Conservation (phyloP, 371 early-diverging fungal species). For the Chytridium lagenaria region DNA sequence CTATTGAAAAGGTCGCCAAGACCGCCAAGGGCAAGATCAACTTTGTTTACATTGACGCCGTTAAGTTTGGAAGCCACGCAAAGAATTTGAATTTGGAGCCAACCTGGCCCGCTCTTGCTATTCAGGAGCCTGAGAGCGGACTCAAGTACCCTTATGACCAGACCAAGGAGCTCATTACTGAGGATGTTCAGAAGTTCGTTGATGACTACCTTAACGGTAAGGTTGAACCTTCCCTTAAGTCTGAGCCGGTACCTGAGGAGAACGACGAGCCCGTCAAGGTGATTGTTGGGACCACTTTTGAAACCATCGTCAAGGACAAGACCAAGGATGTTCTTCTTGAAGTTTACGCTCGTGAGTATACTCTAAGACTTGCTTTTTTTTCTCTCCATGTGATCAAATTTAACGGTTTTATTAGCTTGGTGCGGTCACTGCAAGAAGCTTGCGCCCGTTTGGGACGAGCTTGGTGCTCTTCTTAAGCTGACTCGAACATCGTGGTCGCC, state of each 20-base stretch:
- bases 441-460: slow-evolving; percentile 80
- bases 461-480: slow-evolving; percentile 48
- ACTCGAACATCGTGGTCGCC: slow-evolving; percentile 72
- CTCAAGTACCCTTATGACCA: slow-evolving; percentile 83
- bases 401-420: slow-evolving; percentile 56
- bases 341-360: slow-evolving; percentile 79
- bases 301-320: slow-evolving; percentile 79
- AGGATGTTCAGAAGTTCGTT: slow-evolving; percentile 63
- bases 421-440: slow-evolving; percentile 93
- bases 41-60: slow-evolving; percentile 90
- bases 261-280: slow-evolving; percentile 90
- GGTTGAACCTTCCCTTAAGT: slow-evolving; percentile 80
- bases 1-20: slow-evolving; percentile 77
- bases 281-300: slow-evolving; percentile 83
- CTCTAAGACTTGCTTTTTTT: not conserved
- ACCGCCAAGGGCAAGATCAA: slow-evolving; percentile 83
- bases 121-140: slow-evolving; percentile 72
- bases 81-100: slow-evolving; percentile 75
- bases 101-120: slow-evolving; percentile 90
- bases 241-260: slow-evolving; percentile 79
- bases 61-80: slow-evolving; percentile 84
- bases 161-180: slow-evolving; percentile 61
- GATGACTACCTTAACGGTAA: slow-evolving; percentile 71
- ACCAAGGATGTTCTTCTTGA: slow-evolving; percentile 92
- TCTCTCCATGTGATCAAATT: slow-evolving; percentile 8